These are phyloP conservation scores for Aegilops umbellulata DNA, from an alignment of 176 grass and related monocot genomes.

Conservation along the genomic window DNA sequence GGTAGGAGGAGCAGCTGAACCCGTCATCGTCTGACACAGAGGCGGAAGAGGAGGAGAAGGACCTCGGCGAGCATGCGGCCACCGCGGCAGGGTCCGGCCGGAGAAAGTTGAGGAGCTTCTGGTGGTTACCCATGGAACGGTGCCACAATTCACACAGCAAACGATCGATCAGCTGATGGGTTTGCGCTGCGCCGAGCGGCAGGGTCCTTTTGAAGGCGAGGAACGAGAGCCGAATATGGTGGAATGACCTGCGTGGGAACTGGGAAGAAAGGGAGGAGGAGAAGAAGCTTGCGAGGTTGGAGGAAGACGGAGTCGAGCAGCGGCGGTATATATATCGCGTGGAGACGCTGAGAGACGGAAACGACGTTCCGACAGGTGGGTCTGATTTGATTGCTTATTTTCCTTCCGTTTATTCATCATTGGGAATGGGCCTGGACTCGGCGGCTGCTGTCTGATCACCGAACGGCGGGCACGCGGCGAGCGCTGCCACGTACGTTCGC, in stretches of 20 bases:
- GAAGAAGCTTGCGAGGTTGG: constrained; percentile 24
- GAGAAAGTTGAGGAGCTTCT: constrained; percentile 37
- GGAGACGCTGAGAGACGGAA: neutral
- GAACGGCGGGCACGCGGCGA: neutral
- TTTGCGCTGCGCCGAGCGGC: neutral
- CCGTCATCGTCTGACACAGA: constrained; percentile 38
- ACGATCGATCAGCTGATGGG: neutral
- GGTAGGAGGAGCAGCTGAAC: constrained; percentile 11
- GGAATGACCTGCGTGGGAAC: constrained; percentile 9
- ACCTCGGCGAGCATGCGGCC: neutral
- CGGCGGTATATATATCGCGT: constrained; percentile 22
- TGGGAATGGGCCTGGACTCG: neutral
- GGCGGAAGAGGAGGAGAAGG: constrained; percentile 19
- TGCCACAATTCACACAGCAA: neutral
- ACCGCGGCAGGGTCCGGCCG: constrained; percentile 5
- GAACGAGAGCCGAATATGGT: neutral
- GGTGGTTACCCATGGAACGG: constrained; percentile 23
- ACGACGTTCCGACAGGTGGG: neutral
- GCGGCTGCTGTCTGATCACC: neutral
- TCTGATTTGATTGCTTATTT: neutral
- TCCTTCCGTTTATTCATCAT: neutral
- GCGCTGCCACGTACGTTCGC: neutral
- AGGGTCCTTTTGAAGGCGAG: neutral
- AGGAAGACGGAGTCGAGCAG: neutral
- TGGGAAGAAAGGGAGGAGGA: constrained; percentile 1